A percentile compares a stretch with the other conserved stretches of the same genome.
phyloP scores from a whole-genome alignment of 495 filamentous ascomycete genomes.

The Pyronema domesticum region DNA sequence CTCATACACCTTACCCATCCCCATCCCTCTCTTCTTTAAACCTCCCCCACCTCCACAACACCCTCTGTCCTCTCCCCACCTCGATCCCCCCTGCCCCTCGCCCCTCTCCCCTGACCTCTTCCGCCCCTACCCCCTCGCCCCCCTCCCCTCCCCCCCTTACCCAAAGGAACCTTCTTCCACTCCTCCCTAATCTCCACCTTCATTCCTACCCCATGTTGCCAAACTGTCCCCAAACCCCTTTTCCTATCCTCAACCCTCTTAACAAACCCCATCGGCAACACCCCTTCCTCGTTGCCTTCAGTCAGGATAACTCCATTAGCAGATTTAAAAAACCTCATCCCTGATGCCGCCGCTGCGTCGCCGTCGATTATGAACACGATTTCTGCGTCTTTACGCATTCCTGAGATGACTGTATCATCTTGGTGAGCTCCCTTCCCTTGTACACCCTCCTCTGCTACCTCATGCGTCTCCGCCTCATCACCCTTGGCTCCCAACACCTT shows the following conservation, averaged over 20 bases:
- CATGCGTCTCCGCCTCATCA: constrained; percentile 9
- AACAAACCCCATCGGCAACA: constrained; percentile 72
- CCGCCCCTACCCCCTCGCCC: neutral
- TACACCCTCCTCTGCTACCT: no score
- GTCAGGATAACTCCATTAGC: constrained; percentile 61
- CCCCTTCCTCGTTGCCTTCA: constrained; percentile 44
- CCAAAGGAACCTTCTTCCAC: constrained; percentile 24
- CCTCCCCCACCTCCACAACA: no score
- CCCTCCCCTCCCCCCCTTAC: constrained; percentile 4
- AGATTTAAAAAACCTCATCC: constrained; percentile 64
- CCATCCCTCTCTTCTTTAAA: no score
- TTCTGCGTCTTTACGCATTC: constrained; percentile 67
- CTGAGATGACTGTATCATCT: constrained; percentile 70
- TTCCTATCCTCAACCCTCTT: constrained; percentile 48
- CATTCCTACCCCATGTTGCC: no score
- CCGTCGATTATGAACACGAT: constrained; percentile 63
- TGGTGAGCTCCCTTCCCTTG: no score
- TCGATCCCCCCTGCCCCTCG: neutral
- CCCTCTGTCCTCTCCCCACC: neutral
- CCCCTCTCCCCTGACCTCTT: neutral
- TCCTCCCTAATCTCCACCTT: constrained; percentile 34
- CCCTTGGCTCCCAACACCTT: no score
- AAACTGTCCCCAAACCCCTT: constrained; percentile 40
- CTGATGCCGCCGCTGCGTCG: constrained; percentile 42
- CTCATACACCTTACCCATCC: no score